Percentiles rank a stretch among this genome's conserved stretches.
phyloP scores from a whole-genome alignment of 495 filamentous ascomycete species.

The Trichoderma asperelloides region DNA sequence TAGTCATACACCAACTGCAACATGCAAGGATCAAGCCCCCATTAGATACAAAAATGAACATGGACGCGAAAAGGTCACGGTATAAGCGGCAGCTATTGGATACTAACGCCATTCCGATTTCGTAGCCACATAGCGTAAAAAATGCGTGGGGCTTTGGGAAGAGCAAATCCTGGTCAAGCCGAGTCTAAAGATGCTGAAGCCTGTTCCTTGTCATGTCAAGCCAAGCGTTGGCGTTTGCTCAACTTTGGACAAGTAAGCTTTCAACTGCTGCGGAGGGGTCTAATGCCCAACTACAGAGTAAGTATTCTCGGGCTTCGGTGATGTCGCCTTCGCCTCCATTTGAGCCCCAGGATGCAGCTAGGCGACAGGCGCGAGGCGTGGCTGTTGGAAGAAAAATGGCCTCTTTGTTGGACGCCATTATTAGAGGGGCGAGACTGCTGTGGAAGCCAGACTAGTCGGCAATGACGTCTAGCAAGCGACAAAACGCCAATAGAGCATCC shows the following conservation, averaged over 20 bases:
- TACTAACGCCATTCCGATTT: neutral
- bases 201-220: conserved; percentile 2
- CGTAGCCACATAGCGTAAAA: neutral
- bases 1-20: neutral
- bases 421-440: neutral
- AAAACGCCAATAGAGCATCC: neutral
- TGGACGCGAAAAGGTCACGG: conserved; percentile 5
- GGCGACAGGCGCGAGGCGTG: neutral
- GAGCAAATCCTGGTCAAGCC: neutral
- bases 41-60: neutral
- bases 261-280: neutral
- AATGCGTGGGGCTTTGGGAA: conserved; percentile 2
- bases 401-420: neutral
- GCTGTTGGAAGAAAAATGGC: neutral
- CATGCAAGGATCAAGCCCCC: neutral
- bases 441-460: neutral
- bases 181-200: neutral
- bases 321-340: neutral
- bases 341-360: neutral
- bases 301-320: conserved; percentile 1
- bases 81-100: neutral
- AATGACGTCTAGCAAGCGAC: neutral
- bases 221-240: neutral
- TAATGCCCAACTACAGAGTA: neutral
- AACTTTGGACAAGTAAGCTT: neutral